These are phyloP conservation scores for Torulaspora microellipsoides DNA, from an alignment of 805 yeast genomes.

Conservation along the genomic window DNA sequence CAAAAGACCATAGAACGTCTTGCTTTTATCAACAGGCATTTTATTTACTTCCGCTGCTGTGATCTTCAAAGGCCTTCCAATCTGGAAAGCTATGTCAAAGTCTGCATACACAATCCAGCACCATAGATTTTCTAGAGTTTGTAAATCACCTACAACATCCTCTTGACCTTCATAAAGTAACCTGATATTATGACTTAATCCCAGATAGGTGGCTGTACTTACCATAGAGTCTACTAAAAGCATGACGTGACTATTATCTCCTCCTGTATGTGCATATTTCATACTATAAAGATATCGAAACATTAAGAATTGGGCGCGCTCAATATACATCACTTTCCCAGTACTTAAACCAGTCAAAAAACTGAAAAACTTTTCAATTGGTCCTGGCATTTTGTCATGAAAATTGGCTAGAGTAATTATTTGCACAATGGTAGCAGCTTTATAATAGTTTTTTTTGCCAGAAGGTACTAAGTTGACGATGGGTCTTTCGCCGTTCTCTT, in stretches of 20 bases:
- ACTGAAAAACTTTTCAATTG: slow-evolving; percentile 19
- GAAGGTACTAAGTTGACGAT: slow-evolving; percentile 9
- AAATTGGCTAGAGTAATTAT: slow-evolving; percentile 21
- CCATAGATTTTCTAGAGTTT: slow-evolving; percentile 26
- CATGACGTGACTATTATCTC: slow-evolving; percentile 26
- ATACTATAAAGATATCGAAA: slow-evolving; percentile 13
- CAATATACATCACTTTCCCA: slow-evolving; percentile 27
- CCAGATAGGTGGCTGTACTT: slow-evolving; percentile 19
- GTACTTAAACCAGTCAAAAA: slow-evolving; percentile 27
- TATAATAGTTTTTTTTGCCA: slow-evolving; percentile 26
- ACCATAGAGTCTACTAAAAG: slow-evolving; percentile 16
- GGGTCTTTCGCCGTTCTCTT: slow-evolving; percentile 4
- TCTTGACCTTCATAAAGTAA: slow-evolving; percentile 17
- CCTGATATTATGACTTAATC: slow-evolving; percentile 23
- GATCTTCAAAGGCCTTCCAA: slow-evolving; percentile 24
- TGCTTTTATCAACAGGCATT: slow-evolving; percentile 2
- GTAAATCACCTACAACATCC: slow-evolving; percentile 18
- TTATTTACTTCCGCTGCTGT: slow-evolving; percentile 6
- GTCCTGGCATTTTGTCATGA: slow-evolving; percentile 16
- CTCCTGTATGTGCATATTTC: slow-evolving; percentile 17
- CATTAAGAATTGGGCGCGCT: slow-evolving; percentile 27
- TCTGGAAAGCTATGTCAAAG: slow-evolving; percentile 20
- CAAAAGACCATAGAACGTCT: slow-evolving; percentile 12
- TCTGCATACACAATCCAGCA: slow-evolving; percentile 27
- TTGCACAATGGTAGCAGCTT: slow-evolving; percentile 26